Evolutionary conservation across 1,139 yeast species (phyloP), one percentile per base, ranked within the genome.

Genomic region (Yamadazyma kanchanaburiensis): DNA sequence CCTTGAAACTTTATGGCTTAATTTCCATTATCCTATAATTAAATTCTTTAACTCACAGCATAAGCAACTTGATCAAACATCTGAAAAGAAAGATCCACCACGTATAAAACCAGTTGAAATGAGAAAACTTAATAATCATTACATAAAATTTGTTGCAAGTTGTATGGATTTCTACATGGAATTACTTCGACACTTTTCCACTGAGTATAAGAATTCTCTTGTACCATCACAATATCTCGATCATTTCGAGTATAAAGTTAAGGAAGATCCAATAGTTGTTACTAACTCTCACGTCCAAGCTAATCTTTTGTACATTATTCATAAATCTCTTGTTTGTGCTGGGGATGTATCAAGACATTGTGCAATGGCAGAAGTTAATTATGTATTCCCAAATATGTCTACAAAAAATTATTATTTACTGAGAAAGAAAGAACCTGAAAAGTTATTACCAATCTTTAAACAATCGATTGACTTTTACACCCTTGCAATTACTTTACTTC

Each of bases 341-440:
- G 88, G 86, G 4, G 77, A 79, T 30, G 55, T 78, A 15, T 67
- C 79, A 3, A 69, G 87, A 31, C 80, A 79, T 48, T 61, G 76
- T 40, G 56, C 77, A 1, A 52, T 66, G 22, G 53, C 69, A 34
- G 76, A 72, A 28, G 53, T 58, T 18, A 51, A 63, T 5, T 73
- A 55, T 45, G 62, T 64, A 9, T 43, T 45, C 10, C 73, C 73
- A 1, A 50, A 60, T 32, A 35, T 55, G 13, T 51, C 74, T 44
- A 39, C 48, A 40, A 39, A 59, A 43, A 49, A 58, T 40, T 47
- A 55, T 45, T 55, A 64, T 60, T 46, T 60, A 49, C 39, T 60
- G 51, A 42, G 63, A 49, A 32, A 55, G n/a, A 46, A 30, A 64
- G 56, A 37, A 65, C 45, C 57, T 52, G 49, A 66, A 48, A 52